Conservation (phyloP, 2,329 filamentous ascomycete species). For the Macrophomina tecta region DNA sequence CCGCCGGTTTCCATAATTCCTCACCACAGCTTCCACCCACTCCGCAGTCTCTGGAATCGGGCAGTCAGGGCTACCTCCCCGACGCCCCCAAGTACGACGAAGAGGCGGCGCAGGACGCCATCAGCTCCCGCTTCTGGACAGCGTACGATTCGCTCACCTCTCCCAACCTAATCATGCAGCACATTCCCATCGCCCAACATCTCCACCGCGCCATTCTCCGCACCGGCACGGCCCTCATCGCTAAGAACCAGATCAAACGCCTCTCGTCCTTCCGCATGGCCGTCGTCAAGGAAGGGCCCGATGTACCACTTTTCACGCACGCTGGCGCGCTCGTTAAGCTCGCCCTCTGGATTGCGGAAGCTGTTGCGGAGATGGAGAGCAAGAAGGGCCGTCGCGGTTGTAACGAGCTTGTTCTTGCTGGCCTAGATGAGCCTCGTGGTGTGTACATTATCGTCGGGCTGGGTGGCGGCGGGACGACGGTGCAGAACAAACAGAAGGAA, state of each 20-base stretch:
- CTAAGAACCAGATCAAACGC: conserved; percentile 93
- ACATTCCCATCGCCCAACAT: conserved; percentile 83
- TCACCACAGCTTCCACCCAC: conserved; percentile 32
- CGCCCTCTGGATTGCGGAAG: conserved; percentile 92
- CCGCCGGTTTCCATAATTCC: background rate
- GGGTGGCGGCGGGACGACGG: conserved; percentile 76
- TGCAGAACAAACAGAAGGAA: conserved; percentile 64
- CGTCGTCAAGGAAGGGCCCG: conserved; percentile 92
- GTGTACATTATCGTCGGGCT: conserved; percentile 94
- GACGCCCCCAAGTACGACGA: conserved; percentile 32
- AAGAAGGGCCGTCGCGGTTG: conserved; percentile 57
- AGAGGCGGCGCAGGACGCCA: conserved; percentile 49
- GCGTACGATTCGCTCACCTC: conserved; percentile 62
- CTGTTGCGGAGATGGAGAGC: conserved; percentile 85
- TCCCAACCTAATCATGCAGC: conserved; percentile 74
- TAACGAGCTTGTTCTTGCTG: conserved; percentile 85
- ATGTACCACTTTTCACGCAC: conserved; percentile 89
- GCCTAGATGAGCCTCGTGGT: conserved; percentile 83
- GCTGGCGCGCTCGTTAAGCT: conserved; percentile 92
- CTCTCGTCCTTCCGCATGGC: conserved; percentile 92
- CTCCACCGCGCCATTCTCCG: conserved; percentile 91
- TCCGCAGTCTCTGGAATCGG: conserved; percentile 27
- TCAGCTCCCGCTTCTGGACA: conserved; percentile 61
- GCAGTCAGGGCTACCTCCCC: conserved; percentile 32
- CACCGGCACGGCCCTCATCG: conserved; percentile 87